Conservation (phyloP, 1,139 yeast genomes). For the Lodderomyces beijingensis region DNA sequence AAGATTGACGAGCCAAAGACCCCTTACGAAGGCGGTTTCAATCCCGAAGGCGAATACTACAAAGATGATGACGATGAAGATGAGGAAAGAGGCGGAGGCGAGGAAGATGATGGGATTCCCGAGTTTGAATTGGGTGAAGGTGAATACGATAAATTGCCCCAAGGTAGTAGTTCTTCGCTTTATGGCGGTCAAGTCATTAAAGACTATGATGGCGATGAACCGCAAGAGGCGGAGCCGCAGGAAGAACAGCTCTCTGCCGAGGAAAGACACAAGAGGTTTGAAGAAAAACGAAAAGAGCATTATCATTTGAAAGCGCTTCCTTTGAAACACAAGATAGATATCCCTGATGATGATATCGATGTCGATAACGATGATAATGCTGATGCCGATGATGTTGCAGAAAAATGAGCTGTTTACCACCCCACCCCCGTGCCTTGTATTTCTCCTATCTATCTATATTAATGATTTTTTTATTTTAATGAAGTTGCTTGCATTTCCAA, state of each 20-base stretch:
- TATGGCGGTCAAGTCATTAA: slow-evolving; percentile 36
- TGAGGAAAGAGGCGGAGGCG: slow-evolving; percentile 7
- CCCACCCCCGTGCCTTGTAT: too few species aligned
- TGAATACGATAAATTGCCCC: slow-evolving; percentile 24
- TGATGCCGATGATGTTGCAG: too few species aligned
- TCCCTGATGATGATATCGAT: slow-evolving; percentile 28
- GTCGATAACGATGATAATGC: slow-evolving; percentile 4
- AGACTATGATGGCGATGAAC: slow-evolving; percentile 25
- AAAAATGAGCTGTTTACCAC: too few species aligned
- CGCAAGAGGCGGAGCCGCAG: slow-evolving; percentile 28
- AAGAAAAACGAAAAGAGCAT: slow-evolving; percentile 71
- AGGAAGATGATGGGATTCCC: slow-evolving; percentile 26
- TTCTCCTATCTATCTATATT: too few species aligned
- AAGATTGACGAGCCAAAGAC: slow-evolving; percentile 95
- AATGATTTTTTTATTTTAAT: too few species aligned
- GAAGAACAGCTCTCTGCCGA: slow-evolving; percentile 45
- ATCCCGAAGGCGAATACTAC: slow-evolving; percentile 81
- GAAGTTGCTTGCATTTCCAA: too few species aligned
- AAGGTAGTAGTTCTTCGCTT: slow-evolving; percentile 19
- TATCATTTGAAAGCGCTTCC: slow-evolving; percentile 67
- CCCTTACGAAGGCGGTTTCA: slow-evolving; percentile 91
- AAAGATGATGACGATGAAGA: slow-evolving; percentile 60
- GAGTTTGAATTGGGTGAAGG: slow-evolving; percentile 43
- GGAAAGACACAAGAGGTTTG: slow-evolving; percentile 64
- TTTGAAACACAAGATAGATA: slow-evolving; percentile 33